Base-by-base conservation (phyloP, 352 stramenopile species). In the Elongisporangium prolatum region DNA sequence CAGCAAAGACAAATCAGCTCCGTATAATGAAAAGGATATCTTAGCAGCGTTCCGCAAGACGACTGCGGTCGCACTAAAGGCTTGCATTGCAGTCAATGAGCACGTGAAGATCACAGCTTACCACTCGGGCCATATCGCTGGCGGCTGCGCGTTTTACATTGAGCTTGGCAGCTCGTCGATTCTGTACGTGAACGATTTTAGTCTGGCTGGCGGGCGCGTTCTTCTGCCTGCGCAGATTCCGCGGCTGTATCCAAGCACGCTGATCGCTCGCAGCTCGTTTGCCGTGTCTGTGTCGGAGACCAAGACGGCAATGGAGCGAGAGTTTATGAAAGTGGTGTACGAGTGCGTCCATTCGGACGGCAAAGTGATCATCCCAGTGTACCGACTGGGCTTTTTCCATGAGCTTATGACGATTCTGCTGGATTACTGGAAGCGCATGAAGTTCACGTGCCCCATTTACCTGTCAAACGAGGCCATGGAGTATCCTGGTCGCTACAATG, bases 351-450 rank as follows among this genome's bases (percentile, higher is more conserved):
- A 62, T n/a, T 72, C 81, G 2, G 71, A 77, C 13, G 86, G 86
- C 25, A 95, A 95, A 77, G 86, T 95, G 16, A 77, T 95, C 20
- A 86, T 95, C 22, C 86, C 86, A 0, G 70, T 95, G 10, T 86
- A 91, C 55, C 74, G 72, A 9, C 63, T 87, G 13, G 86, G 86
- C 2, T 95, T 94, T 53, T 80, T 94, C 50, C 84, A 95, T 50
- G 86, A 95, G 54, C 56, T 95, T 21, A 54, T 84, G 24, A 75
- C 79, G 22, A 83, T 94, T 52, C 60, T 95, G 50, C 56, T 86
- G 24, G 72, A 85, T 7, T 87, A 89, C 63, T 95, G 84, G 86
- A 64, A 75, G 9, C 69, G 77, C n/a, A 76, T 90, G 67, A 57
- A 70, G 11, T 21, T 80, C 3, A 48, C 48, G 22, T 78, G 72